phyloP scores from a whole-genome alignment of 345 rosid species.

The Melastoma malabathricum region DNA sequence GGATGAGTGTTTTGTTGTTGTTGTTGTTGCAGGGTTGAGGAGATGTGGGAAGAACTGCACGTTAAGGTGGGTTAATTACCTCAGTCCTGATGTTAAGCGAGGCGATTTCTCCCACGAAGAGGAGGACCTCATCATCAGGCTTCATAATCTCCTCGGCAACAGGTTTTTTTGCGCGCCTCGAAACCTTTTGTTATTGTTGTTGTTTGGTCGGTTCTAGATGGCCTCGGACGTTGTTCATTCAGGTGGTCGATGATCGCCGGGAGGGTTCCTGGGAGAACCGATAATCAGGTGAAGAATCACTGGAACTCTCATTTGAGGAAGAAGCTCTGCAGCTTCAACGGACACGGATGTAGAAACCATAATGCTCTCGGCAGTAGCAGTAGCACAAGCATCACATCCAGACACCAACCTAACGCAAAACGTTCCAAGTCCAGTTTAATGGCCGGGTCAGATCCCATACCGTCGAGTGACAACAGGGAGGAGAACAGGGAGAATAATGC shows the following conservation, averaged over 20 bases:
- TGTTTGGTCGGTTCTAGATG: background rate
- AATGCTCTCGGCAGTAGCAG: too few relatives aligned
- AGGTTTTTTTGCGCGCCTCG: constrained; percentile 8
- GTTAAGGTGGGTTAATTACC: constrained; percentile 29
- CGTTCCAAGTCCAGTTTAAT: too few relatives aligned
- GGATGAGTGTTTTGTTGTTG: too few relatives aligned
- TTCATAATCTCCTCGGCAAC: constrained; percentile 29
- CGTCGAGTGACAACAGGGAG: too few relatives aligned
- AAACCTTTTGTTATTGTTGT: background rate
- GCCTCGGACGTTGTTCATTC: too few relatives aligned
- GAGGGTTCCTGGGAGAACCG: constrained; percentile 33
- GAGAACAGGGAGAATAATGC: too few relatives aligned
- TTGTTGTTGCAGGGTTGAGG: constrained; percentile 13
- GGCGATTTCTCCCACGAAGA: constrained; percentile 28
- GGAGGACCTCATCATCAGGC: constrained; percentile 31
- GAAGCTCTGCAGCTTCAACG: constrained; percentile 4
- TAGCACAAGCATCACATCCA: too few relatives aligned
- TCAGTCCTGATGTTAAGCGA: constrained; percentile 23
- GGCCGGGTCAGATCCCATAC: too few relatives aligned
- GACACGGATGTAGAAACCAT: too few relatives aligned
- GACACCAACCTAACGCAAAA: too few relatives aligned
- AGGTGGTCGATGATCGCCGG: constrained; percentile 40
- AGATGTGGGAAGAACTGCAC: constrained; percentile 36
- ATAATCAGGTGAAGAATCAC: constrained; percentile 35
- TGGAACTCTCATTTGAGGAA: constrained; percentile 36